Base-by-base conservation (phyloP, 768 basidiomycete species). In the Mycena pura region DNA sequence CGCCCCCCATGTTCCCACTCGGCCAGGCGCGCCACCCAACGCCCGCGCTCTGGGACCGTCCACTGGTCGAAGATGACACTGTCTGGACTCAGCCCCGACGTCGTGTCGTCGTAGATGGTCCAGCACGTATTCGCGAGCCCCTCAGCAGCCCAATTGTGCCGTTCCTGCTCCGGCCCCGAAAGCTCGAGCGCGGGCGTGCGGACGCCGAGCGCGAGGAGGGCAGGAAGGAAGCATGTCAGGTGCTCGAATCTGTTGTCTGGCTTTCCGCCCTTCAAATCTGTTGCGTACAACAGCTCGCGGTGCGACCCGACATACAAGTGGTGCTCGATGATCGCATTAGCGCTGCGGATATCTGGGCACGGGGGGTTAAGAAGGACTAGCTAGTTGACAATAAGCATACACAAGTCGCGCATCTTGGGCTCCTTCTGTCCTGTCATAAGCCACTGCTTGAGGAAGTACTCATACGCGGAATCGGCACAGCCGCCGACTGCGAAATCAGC, bases 371-470 rank as follows among this genome's bases (percentile, higher is more conserved):
- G 29, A 72, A 68, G 75, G 72, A 3, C 74, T 72, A 79, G 57
- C 60, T 71, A 78, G 14, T 80, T 66, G 21, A 80, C 69, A 34
- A 21, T n/a, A 36, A 34, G 64, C 84, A 43, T 68, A 90, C 88
- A 90, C 67, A 87, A 78, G 60, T 86, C 82, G 9, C 82, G 77
- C 24, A 77, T 78, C 34, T 77, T 78, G 62, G 71, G 76, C 64
- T 90, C 89, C 2, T 79, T 77, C 53, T 78, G 77, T 13, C 78
- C 84, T 3, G 84, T 84, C 38, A 89, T 74, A 17, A 91, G 74
- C 75, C 84, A 90, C 58, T 87, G 86, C 65, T 91, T 91, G 44
- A 91, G 80, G 28, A 86, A 79, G 69, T 90, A 90, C 69, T 90
- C 88, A 52, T 90, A 87, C 17, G 80, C 86, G 62, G 88, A 89